Evolutionary conservation across 371 early-diverging fungal genomes (phyloP).

Genomic region (Mucor mucedo): DNA sequence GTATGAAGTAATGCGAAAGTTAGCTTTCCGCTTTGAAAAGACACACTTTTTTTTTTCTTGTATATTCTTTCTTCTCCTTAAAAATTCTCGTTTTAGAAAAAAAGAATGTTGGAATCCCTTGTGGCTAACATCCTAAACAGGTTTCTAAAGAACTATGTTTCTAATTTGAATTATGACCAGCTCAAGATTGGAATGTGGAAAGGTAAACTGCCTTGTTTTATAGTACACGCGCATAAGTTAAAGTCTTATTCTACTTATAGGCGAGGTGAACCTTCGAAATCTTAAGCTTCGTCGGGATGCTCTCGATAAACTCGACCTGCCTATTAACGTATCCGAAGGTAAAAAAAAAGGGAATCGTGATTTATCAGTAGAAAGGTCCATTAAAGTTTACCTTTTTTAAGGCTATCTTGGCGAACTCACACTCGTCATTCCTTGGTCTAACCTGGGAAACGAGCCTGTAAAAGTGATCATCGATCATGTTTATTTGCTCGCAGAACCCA

Average conservation of each 20-base stretch:
- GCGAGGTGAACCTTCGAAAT: constrained; percentile 83
- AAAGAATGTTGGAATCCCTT: constrained; percentile 77
- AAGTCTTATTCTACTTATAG: constrained; percentile 38
- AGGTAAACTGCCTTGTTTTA: constrained; percentile 50
- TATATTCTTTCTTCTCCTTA: neutral
- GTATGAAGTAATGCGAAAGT: neutral
- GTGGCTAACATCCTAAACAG: constrained; percentile 79
- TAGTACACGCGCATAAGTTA: neutral
- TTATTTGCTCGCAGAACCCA: constrained; percentile 76
- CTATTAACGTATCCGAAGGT: constrained; percentile 86
- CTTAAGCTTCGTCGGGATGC: constrained; percentile 78
- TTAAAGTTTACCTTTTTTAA: constrained; percentile 18
- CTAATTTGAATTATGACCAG: constrained; percentile 86
- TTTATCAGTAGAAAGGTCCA: neutral
- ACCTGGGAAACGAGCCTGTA: constrained; percentile 85
- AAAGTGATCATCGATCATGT: constrained; percentile 79
- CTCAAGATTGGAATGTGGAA: constrained; percentile 88
- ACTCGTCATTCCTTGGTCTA: constrained; percentile 86
- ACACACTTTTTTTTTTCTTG: neutral
- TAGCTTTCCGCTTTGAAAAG: neutral
- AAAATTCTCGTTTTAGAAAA: neutral
- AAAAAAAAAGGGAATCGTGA: neutral
- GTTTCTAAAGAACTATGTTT: constrained; percentile 86
- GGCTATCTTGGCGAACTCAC: constrained; percentile 84
- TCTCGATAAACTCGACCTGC: constrained; percentile 82